Base-by-base conservation (phyloP, 495 filamentous ascomycete species). In the Alectoria sarmentosa region DNA sequence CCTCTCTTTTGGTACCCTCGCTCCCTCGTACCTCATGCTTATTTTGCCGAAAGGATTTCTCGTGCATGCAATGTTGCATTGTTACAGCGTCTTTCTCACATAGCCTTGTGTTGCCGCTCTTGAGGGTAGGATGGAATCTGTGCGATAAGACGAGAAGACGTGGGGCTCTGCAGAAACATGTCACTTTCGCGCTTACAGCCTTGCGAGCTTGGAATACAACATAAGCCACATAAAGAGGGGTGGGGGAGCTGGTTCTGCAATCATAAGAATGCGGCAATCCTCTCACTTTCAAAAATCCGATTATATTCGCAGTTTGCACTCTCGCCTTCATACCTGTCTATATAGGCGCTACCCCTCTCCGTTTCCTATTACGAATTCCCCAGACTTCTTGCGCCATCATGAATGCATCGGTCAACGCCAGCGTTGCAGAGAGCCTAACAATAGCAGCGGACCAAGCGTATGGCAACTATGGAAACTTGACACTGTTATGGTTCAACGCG, bases 391-490 rank as follows among this genome's bases (percentile, higher is more conserved):
- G 26, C 26, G 13, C 39, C 38, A 60, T 42, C n/a, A 60, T 60
- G 37, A 44, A 60, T 19, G 9, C 23, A 21, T 44, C 58, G 38
- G 3, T 34, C 30, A 60, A 60, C 38, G n/a, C 58, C 28, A 60
- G 14, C 58, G 38, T 60, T 14, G 37, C 30, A 21, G 58, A 60
- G 15, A 32, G 32, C 26, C 13, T 46, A 2, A 42, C 26, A 21
- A 19, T 32, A 17, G 58, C 58, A 42, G 37, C 42, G 0, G 26
- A 60, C 23, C 39, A n/a, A 44, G 58, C 26, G 26, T 15, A 28
- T 44, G 23, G 58, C 28, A 28, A 60, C 10, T 60, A 28, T 34
- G 58, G 58, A 26, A 34, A 42, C 1, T 2, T 60, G 58, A 60
- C 21, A 13, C 39, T 41, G 0, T 2, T 60, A n/a, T 11, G 10